phyloP scores from a whole-genome alignment of 2,329 filamentous ascomycete species.

The Colletotrichum salicis region DNA sequence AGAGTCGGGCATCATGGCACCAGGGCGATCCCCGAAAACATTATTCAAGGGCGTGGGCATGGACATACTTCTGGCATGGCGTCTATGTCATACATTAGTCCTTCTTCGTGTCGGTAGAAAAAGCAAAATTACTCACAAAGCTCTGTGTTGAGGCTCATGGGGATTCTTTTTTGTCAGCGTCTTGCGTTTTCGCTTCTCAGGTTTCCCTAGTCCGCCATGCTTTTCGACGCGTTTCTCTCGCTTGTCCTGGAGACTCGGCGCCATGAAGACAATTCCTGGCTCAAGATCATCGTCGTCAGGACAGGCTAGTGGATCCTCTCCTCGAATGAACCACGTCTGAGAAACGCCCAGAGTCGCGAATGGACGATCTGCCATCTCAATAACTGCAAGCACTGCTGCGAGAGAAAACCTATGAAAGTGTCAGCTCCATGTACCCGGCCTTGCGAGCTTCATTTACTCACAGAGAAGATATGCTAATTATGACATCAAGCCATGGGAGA shows the following conservation, averaged over 20 bases:
- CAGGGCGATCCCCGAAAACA: conserved; percentile 4
- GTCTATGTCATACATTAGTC: neutral
- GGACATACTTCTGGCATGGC: conserved; percentile 23
- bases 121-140: neutral
- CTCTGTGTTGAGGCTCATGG: neutral
- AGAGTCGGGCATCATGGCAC: neutral
- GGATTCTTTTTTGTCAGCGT: conserved; percentile 19
- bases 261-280: neutral
- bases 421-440: neutral
- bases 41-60: conserved; percentile 20
- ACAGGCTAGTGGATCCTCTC: neutral
- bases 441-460: neutral
- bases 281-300: neutral
- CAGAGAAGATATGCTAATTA: conserved; percentile 28
- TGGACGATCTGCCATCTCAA: conserved; percentile 29
- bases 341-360: conserved; percentile 28
- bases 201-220: neutral
- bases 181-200: conserved; percentile 7
- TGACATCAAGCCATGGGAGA: conserved; percentile 26
- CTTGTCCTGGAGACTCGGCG: neutral
- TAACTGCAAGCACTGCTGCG: conserved; percentile 13
- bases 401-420: neutral
- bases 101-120: neutral
- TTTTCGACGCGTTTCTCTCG: neutral
- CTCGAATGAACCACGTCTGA: conserved; percentile 19